phyloP scores from a whole-genome alignment of 352 stramenopile genomes.

The Aphanomyces invadans region DNA sequence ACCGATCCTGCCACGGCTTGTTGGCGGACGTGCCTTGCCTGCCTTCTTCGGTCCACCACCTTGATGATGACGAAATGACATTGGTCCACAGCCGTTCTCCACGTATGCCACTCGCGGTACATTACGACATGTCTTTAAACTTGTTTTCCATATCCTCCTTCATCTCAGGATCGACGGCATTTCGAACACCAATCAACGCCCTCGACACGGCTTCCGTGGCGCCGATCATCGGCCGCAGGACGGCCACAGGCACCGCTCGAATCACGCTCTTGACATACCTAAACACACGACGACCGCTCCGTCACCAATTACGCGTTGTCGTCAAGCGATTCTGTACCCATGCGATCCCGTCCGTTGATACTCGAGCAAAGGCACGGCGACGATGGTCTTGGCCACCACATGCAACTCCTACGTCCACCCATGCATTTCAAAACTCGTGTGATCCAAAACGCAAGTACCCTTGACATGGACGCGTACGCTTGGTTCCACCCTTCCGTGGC shows the following conservation, averaged over 20 bases:
- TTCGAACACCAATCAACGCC: conserved; percentile 78
- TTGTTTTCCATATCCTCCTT: conserved; percentile 90
- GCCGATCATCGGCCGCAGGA: conserved; percentile 82
- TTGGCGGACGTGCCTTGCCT: no score
- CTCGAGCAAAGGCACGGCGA: conserved; percentile 81
- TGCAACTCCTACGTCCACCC: conserved; percentile 44
- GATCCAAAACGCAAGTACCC: conserved; percentile 15
- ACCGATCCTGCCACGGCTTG: no score
- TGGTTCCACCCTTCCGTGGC: conserved; percentile 74
- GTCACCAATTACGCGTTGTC: not conserved
- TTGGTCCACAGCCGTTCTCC: no score
- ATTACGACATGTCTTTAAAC: conserved; percentile 62
- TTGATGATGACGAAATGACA: no score
- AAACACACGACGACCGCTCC: not conserved
- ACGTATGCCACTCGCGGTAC: not conserved
- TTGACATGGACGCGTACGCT: conserved; percentile 76
- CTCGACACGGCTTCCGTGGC: conserved; percentile 80
- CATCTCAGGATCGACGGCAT: conserved; percentile 79
- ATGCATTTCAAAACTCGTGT: not conserved
- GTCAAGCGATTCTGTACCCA: conserved; percentile 41
- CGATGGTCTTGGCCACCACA: conserved; percentile 80
- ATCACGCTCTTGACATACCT: conserved; percentile 70
- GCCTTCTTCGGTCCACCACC: no score
- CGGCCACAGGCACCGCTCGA: conserved; percentile 74
- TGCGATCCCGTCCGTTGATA: conserved; percentile 87